Percentiles rank a stretch among this genome's conserved stretches.
phyloP scores from a whole-genome alignment of 352 stramenopile species.

The Pythium inflatum region DNA sequence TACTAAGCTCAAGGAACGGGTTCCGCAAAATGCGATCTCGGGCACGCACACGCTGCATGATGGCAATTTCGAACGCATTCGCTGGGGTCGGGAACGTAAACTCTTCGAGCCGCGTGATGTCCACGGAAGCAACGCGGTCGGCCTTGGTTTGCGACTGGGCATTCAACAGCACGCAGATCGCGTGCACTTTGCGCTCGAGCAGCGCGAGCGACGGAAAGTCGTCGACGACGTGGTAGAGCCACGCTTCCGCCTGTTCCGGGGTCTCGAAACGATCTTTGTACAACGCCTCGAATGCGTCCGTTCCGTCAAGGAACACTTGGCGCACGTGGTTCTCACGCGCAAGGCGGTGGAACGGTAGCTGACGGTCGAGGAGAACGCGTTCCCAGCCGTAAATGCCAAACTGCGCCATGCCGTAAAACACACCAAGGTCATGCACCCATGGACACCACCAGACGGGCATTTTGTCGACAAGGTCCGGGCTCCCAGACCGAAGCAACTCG shows the following conservation, averaged over 20 bases:
- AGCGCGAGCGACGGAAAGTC: slow-evolving; percentile 77
- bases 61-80: slow-evolving; percentile 58
- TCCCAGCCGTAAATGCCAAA: slow-evolving; percentile 79
- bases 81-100: slow-evolving; percentile 64
- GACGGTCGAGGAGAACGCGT: slow-evolving; percentile 66
- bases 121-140: slow-evolving; percentile 8
- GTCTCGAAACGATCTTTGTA: slow-evolving; percentile 71
- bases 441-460: slow-evolving; percentile 92
- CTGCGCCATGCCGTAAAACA: slow-evolving; percentile 82
- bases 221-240: slow-evolving; percentile 66
- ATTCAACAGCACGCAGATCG: slow-evolving; percentile 49
- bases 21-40: slow-evolving; percentile 30
- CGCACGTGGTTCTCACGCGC: slow-evolving; percentile 75
- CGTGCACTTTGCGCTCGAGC: slow-evolving; percentile 76
- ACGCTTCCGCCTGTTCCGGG: slow-evolving; percentile 46
- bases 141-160: background rate
- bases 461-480: slow-evolving; percentile 55
- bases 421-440: slow-evolving; percentile 81
- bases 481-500: slow-evolving; percentile 62
- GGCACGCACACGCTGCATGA: slow-evolving; percentile 25
- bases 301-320: slow-evolving; percentile 71
- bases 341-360: slow-evolving; percentile 73
- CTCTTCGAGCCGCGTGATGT: slow-evolving; percentile 50
- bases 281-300: slow-evolving; percentile 50
- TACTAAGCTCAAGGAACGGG: slow-evolving; percentile 32